Base-by-base conservation (phyloP, 768 basidiomycete genomes). In the Panellus pusillus region DNA sequence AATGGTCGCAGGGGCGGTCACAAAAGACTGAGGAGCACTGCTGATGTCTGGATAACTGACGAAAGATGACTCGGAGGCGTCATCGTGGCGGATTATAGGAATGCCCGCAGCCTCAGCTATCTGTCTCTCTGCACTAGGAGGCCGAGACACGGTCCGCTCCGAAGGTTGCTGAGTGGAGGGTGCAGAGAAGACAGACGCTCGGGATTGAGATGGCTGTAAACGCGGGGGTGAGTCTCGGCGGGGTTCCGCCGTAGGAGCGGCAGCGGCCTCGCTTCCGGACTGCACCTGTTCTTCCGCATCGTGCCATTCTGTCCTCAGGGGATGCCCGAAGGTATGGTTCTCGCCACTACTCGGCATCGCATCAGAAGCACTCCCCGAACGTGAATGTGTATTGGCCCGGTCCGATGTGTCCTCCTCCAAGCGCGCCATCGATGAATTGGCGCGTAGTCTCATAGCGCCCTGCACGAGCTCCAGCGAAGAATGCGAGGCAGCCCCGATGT, bases 301-400 rank as follows among this genome's bases (percentile, higher is more conserved):
- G 44, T 65, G 70, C 63, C 71, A 66, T 47, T 71, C 62, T 66
- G 77, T 65, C 50, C 76, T 65, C 66, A 84, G 69, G 0, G 77
- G 79, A 19, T 82, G 78, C 12, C 89, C 89, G 68, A 91, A 91
- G 9, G 89, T 91, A 65, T 89, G 78, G 65, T 88, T 88, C 63
- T 89, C 87, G 0, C 76, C 74, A 43, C 77, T 81, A 60, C 76
- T 79, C 47, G 70, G 68, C 17, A 72, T 63, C 38, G 76, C 79
- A 35, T 78, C 74, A 47, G 74, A 77, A 41, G 72, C 77, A 55
- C 81, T 83, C 20, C 81, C 82, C 28, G 76, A 74, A 57, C 78
- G 65, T 32, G 77, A 78, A 66, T 79, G 78, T 4, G 76, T 74
- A 1, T 52, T 65, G 47, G 47, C 39, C 9, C 55, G 48, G 43